Evolutionary conservation across 768 basidiomycete species (phyloP), one percentile per base, ranked within the genome.

Genomic region (Clavaria fumosa): DNA sequence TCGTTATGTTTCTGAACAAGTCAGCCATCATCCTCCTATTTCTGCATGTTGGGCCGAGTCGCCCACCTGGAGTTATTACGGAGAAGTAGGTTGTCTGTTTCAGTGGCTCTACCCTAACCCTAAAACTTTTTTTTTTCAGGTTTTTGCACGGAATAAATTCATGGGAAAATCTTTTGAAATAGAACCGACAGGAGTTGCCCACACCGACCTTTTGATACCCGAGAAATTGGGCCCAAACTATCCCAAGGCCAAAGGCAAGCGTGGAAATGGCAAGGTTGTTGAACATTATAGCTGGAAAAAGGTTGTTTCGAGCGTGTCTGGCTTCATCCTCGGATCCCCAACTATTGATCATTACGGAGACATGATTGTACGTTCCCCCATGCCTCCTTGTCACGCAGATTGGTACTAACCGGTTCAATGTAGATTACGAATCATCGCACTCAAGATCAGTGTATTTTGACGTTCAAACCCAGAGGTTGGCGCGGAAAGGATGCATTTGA

Each of bases 271-370:
- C 28, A 73, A 72, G 47, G 78, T 84, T 0, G 59, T 78, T 4
- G 91, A 97, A 52, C 91, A 96, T 55, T 97, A 85, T 53, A 81
- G 74, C 31, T 93, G 88, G 88, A 89, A 89, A 60, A 93, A 93
- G 54, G 89, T 91, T 22, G 88, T 82, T 7, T 88, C 84, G 24
- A 82, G 74, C 41, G 69, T 93, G 6, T 90, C 88, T 4, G 89
- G 89, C 11, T 96, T 97, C 52, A 90, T 97, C 44, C 64, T 93
- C 15, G 93, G 93, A 4, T 72, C 67, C 17, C 83, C 84, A 4
- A 78, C 78, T 22, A 89, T 89, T 45, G 86, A 89, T 49, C 86
- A 89, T 60, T 89, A 93, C 50, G 91, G 91, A 4, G 88, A 95
- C 52, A 89, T 97, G 80, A 67, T 76, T 39, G 84, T 89, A 53